Base-by-base conservation (phyloP, 768 basidiomycete genomes). In the Pulveroboletus ravenelii region DNA sequence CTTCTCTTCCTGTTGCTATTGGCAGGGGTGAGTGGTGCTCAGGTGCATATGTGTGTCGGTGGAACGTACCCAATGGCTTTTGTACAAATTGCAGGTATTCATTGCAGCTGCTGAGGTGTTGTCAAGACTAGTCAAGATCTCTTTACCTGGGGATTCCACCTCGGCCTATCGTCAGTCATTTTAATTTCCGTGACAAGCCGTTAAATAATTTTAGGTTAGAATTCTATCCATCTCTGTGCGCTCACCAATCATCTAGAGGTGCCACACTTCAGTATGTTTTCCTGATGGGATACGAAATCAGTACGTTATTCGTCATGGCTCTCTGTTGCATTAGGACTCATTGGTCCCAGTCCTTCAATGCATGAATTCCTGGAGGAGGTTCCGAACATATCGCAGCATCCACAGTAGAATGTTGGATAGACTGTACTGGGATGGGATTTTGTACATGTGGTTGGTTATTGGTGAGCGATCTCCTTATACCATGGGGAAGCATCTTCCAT, bases 401-500 rank as follows among this genome's bases (percentile, higher is more conserved):
- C 45, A 8, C 6, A 65, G 61, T 41, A 53, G 41, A 34, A 12
- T 50, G 3, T 34, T 66, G 40, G 58, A 48, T 34, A 62, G 51
- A 3, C 30, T 63, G 3, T 64, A 64, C 41, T 58, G 60, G 64
- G 64, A 61, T 1, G 63, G 63, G 9, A 56, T 66, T 31, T 8
- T 53, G 47, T 64, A 66, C 13, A 64, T 64, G 61, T 50, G 45
- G 40, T 50, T 61, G 30, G 42, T 56, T 12, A 65, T 62, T 10
- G 1, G 63, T 66, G 25, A 42, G 58, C 3, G 5, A 30, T 5
- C n/a, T 14, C 13, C 13, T 3, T 47, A 20, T 5, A 6, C 18
- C 6, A 4, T 25, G 1, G 15, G 10, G 23, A 14, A n/a, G 12
- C 2, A 1, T 45, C n/a, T 13, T 44, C 44, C 43, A 53, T 41